These are phyloP conservation scores for Coelastrella sp. DNA, from an alignment of 139 green algal species.

Conservation along the genomic window DNA sequence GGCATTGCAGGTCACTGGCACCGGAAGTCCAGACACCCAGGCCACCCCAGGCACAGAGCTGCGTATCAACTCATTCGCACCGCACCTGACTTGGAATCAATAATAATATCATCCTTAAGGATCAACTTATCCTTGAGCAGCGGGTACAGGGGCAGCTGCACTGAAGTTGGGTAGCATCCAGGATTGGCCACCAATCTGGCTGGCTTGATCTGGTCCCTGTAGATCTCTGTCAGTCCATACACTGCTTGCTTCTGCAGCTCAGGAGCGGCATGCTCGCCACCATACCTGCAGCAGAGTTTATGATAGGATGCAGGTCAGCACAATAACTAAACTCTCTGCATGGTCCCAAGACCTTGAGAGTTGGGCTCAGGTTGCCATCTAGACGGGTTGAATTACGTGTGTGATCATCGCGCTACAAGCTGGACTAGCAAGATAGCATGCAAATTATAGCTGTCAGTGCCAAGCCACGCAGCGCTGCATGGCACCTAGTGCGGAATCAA, in stretches of 20 bases:
- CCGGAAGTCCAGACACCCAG: too few species aligned
- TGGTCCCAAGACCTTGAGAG: too few species aligned
- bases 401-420: too few species aligned
- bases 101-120: constrained; percentile 92
- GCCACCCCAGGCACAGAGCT: too few species aligned
- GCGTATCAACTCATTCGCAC: background rate
- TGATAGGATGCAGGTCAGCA: too few species aligned
- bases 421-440: too few species aligned
- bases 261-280: constrained; percentile 87
- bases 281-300: constrained; percentile 80
- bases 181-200: constrained; percentile 97
- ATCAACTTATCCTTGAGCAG: constrained; percentile 88
- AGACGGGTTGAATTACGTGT: too few species aligned
- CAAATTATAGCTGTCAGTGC: too few species aligned
- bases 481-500: too few species aligned
- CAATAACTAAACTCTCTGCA: too few species aligned
- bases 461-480: too few species aligned
- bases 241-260: constrained; percentile 97
- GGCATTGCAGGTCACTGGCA: background rate
- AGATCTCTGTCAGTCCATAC: constrained; percentile 97
- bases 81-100: constrained; percentile 95
- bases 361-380: too few species aligned
- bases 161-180: constrained; percentile 95
- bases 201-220: constrained; percentile 79
- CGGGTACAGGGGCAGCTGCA: constrained; percentile 89